These are phyloP conservation scores for Mimosa bimucronata DNA, from an alignment of 306 rosid species.

Conservation along the genomic window DNA sequence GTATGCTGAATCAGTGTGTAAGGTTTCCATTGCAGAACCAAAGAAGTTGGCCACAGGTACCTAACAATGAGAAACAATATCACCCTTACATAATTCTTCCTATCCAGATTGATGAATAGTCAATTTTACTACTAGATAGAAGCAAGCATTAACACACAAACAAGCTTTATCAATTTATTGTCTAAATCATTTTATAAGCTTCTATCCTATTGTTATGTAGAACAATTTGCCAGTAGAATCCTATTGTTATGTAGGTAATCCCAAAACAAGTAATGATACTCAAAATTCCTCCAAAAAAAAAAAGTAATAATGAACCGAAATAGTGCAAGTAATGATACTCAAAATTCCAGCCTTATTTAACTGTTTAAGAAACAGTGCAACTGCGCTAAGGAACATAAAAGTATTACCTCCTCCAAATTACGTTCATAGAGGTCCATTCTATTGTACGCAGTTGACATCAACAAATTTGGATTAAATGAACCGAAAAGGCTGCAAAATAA, in stretches of 20 bases:
- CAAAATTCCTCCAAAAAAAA: background rate
- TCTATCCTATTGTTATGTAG: too few species aligned
- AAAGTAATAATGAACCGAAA: too few species aligned
- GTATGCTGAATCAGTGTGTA: conserved; percentile 92
- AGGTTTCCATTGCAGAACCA: conserved; percentile 91
- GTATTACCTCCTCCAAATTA: conserved; percentile 73
- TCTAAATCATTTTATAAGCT: too few species aligned
- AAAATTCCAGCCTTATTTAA: background rate
- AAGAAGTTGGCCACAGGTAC: conserved; percentile 94
- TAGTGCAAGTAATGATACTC: background rate
- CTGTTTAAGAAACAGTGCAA: background rate
- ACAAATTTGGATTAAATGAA: conserved; percentile 76
- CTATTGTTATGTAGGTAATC: background rate
- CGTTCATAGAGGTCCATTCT: conserved; percentile 84
- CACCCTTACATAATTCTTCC: background rate
- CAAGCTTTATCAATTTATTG: background rate
- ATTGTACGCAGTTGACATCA: conserved; percentile 91
- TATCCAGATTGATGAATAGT: background rate
- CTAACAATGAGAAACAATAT: conserved; percentile 46
- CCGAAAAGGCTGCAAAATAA: conserved; percentile 76
- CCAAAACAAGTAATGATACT: background rate
- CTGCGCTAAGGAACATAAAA: conserved; percentile 29
- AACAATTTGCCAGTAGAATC: conserved; percentile 3
- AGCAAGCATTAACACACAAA: background rate
- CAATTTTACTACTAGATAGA: background rate